Evolutionary conservation across 2,329 filamentous ascomycete genomes (phyloP).

Genomic region (Colletotrichum sojae): DNA sequence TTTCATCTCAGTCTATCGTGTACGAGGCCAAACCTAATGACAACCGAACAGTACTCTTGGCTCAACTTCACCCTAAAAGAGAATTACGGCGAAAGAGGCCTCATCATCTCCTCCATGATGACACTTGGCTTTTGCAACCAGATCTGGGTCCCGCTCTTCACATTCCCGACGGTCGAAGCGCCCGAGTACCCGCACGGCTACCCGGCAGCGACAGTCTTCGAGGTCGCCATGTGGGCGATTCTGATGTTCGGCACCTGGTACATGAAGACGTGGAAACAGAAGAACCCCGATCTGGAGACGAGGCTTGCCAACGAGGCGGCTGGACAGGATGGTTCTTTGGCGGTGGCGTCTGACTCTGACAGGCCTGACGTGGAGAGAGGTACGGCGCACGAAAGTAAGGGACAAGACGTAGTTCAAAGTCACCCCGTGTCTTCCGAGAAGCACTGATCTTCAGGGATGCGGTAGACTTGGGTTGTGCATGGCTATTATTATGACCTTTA

Average conservation of each 20-base stretch:
- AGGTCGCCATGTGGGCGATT: slow-evolving; percentile 47
- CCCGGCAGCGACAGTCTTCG: slow-evolving; percentile 45
- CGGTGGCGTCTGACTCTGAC: slow-evolving; percentile 26
- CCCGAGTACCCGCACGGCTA: slow-evolving; percentile 47
- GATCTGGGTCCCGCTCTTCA: slow-evolving; percentile 49
- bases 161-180: slow-evolving; percentile 47
- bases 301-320: slow-evolving; percentile 28
- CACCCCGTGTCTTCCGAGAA: slow-evolving; percentile 2
- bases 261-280: slow-evolving; percentile 46
- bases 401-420: slow-evolving; percentile 2
- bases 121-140: slow-evolving; percentile 51
- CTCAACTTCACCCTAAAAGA: slow-evolving; percentile 50
- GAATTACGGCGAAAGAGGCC: slow-evolving; percentile 50
- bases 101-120: slow-evolving; percentile 53
- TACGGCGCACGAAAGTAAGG: not conserved
- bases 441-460: not conserved
- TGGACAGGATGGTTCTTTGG: slow-evolving; percentile 3
- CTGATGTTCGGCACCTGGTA: slow-evolving; percentile 47
- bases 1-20: not conserved
- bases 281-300: slow-evolving; percentile 44
- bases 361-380: slow-evolving; percentile 7
- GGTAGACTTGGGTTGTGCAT: not conserved
- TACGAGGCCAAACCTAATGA: not conserved
- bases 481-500: no score
- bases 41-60: slow-evolving; percentile 46